Percentiles rank a stretch among this genome's conserved stretches.
These are phyloP conservation scores for Mucor saturninus DNA, from an alignment of 371 early-diverging fungal genomes.

Conservation along the genomic window DNA sequence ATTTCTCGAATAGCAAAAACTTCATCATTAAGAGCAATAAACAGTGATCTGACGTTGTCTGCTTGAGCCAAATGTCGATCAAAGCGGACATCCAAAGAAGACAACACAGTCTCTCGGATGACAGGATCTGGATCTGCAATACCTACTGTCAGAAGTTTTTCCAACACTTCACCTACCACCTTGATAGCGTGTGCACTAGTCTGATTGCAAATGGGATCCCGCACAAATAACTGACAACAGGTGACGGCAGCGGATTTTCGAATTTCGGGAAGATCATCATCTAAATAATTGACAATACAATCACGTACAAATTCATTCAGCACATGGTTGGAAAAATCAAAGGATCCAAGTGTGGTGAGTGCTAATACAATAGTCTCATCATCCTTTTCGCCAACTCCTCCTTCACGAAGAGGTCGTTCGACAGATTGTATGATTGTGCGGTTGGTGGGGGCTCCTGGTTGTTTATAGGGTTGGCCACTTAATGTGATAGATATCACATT, in stretches of 20 bases:
- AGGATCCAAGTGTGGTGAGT: conserved; percentile 83
- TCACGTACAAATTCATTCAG: conserved; percentile 92
- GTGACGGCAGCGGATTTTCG: conserved; percentile 90
- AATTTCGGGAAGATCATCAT: conserved; percentile 83
- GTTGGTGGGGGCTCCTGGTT: conserved; percentile 73
- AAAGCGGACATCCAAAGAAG: conserved; percentile 81
- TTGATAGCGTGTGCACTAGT: conserved; percentile 86
- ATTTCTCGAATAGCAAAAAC: conserved; percentile 88
- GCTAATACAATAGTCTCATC: conserved; percentile 85
- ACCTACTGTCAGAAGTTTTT: conserved; percentile 86
- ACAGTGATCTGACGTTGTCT: conserved; percentile 87
- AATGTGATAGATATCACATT: conserved; percentile 89
- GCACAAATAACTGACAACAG: conserved; percentile 82
- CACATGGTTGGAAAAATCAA: conserved; percentile 84
- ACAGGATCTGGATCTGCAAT: conserved; percentile 88
- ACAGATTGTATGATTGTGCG: conserved; percentile 47
- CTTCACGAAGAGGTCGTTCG: conserved; percentile 48
- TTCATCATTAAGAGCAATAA: conserved; percentile 94
- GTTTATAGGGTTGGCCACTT: conserved; percentile 85
- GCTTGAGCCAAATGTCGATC: conserved; percentile 92
- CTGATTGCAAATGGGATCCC: conserved; percentile 78
- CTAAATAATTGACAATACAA: conserved; percentile 84
- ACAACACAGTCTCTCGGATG: conserved; percentile 83
- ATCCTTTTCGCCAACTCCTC: conserved; percentile 64
- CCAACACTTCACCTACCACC: conserved; percentile 88